Conservation (phyloP, 1,284 basidiomycete species). For the Rhodotorula sp. region DNA sequence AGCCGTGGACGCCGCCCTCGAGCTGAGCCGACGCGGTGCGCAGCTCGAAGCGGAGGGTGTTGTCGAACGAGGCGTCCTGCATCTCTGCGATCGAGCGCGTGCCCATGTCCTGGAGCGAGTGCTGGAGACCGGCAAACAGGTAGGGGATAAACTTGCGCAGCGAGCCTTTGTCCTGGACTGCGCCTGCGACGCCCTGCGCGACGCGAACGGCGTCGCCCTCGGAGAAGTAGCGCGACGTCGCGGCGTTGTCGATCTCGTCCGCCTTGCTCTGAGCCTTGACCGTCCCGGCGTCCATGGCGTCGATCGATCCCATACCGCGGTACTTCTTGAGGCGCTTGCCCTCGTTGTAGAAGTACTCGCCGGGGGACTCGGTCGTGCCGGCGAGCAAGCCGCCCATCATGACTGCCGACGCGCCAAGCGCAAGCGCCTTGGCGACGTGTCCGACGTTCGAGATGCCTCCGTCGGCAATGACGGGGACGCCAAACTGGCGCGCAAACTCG, state of each 20-base stretch:
- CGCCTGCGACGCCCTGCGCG: constrained; percentile 89
- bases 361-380: constrained; percentile 94
- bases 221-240: constrained; percentile 95
- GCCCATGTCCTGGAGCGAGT: constrained; percentile 93
- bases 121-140: constrained; percentile 55
- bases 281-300: constrained; percentile 75
- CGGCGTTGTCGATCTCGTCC: constrained; percentile 75
- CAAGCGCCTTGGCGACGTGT: constrained; percentile 94
- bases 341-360: constrained; percentile 90
- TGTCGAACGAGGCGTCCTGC: constrained; percentile 62
- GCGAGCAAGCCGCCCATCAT: constrained; percentile 99
- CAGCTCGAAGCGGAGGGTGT: constrained; percentile 83
- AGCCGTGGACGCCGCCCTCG: constrained; percentile 91
- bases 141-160: constrained; percentile 76
- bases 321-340: constrained; percentile 98
- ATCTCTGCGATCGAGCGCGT: constrained; percentile 67
- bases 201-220: constrained; percentile 94
- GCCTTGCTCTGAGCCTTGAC: constrained; percentile 55
- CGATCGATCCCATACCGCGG: constrained; percentile 95
- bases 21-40: constrained; percentile 93
- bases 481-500: constrained; percentile 89
- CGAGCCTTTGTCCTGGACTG: constrained; percentile 96
- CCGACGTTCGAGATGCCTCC: constrained; percentile 95
- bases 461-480: constrained; percentile 97
- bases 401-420: constrained; percentile 89